These are phyloP conservation scores for Scheffersomyces quercinus DNA, from an alignment of 1,139 yeast genomes.

Conservation along the genomic window DNA sequence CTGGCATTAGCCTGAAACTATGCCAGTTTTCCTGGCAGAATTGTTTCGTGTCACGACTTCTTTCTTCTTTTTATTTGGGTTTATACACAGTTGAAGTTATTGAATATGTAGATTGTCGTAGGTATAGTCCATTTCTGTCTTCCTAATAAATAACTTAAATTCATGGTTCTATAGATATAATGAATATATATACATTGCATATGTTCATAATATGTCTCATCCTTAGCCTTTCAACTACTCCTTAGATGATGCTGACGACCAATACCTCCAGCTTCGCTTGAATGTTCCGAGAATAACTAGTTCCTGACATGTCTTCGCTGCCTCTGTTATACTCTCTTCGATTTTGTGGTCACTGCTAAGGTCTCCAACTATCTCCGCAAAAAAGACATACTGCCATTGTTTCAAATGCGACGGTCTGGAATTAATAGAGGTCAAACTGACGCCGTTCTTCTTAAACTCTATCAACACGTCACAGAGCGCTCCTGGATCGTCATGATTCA, in stretches of 20 bases:
- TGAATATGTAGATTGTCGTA: too few relatives aligned
- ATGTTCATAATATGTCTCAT: too few relatives aligned
- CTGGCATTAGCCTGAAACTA: too few relatives aligned
- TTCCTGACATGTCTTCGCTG: conserved; percentile 26
- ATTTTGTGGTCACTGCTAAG: conserved; percentile 17
- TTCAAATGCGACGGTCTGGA: conserved; percentile 66
- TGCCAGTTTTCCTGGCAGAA: too few relatives aligned
- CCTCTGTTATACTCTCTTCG: conserved; percentile 18
- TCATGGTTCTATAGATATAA: too few relatives aligned
- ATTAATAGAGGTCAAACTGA: conserved; percentile 70
- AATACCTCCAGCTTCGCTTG: conserved; percentile 30
- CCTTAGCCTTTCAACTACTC: neutral
- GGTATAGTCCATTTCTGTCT: too few relatives aligned
- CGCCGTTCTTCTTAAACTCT: conserved; percentile 54
- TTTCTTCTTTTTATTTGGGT: too few relatives aligned
- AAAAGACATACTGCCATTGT: conserved; percentile 86
- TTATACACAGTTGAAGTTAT: too few relatives aligned
- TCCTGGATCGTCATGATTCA: conserved; percentile 71
- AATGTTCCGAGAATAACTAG: conserved; percentile 42
- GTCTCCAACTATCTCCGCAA: conserved; percentile 59
- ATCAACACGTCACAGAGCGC: conserved; percentile 68
- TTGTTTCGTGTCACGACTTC: too few relatives aligned
- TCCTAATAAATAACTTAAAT: too few relatives aligned
- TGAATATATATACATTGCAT: too few relatives aligned
- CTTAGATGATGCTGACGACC: neutral